A percentile compares a stretch with the other conserved stretches of the same genome.
These are phyloP conservation scores for Artomyces pyxidatus DNA, from an alignment of 768 basidiomycete genomes.

Conservation along the genomic window DNA sequence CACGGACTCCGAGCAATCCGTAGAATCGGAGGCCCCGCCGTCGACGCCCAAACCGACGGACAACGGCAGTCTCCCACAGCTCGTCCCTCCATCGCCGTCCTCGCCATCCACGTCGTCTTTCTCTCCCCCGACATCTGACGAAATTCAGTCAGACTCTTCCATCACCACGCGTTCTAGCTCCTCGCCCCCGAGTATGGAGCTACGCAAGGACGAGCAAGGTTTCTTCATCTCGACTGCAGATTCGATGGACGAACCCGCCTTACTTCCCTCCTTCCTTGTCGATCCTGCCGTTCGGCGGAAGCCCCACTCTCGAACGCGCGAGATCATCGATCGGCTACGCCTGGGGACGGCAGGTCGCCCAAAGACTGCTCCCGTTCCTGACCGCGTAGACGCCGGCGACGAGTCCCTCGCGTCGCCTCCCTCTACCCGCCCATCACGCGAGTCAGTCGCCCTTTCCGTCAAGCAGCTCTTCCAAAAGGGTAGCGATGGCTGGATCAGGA, in stretches of 20 bases:
- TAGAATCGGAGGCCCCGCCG: slow-evolving; percentile 34
- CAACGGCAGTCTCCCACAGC: slow-evolving; percentile 4
- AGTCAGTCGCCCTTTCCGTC: slow-evolving; percentile 8
- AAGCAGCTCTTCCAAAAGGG: slow-evolving; percentile 15
- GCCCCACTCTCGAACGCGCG: slow-evolving; percentile 47
- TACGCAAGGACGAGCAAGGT: slow-evolving; percentile 47
- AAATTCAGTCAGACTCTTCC: slow-evolving; percentile 21
- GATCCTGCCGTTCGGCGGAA: slow-evolving; percentile 24
- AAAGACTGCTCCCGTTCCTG: not conserved
- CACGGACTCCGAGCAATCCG: slow-evolving; percentile 38
- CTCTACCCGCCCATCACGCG: slow-evolving; percentile 2
- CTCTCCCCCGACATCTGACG: slow-evolving; percentile 37
- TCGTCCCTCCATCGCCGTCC: slow-evolving; percentile 12
- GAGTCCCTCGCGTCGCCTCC: not conserved
- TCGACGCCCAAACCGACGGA: slow-evolving; percentile 36
- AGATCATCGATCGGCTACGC: slow-evolving; percentile 50
- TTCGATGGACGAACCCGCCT: slow-evolving; percentile 17
- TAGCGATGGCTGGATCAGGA: slow-evolving; percentile 16
- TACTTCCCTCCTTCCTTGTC: slow-evolving; percentile 28
- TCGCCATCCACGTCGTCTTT: slow-evolving; percentile 27
- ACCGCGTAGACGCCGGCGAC: slow-evolving; percentile 28
- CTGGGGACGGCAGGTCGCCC: slow-evolving; percentile 16
- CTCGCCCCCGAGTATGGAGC: slow-evolving; percentile 28
- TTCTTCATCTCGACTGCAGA: slow-evolving; percentile 36
- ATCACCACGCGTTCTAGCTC: slow-evolving; percentile 21